Percentiles rank a stretch among this genome's conserved stretches.
phyloP scores from a whole-genome alignment of 176 grass and related monocot genomes.

The Oropetium thomaeum region DNA sequence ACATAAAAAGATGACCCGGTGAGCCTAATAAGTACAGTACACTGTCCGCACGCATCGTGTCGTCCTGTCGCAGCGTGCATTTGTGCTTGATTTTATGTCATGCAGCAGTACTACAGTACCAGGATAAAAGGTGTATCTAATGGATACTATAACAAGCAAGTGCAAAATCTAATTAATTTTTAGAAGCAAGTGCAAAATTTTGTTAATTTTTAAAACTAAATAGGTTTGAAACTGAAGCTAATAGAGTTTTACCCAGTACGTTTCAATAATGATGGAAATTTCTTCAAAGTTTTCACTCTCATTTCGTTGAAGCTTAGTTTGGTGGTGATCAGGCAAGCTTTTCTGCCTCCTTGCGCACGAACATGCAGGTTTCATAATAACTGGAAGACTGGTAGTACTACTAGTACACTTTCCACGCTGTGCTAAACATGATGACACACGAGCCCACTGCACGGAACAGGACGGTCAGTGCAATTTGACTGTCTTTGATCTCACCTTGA shows the following conservation, averaged over 20 bases:
- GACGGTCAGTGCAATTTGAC: constrained; percentile 38
- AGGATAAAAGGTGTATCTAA: background rate
- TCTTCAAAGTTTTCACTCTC: no score
- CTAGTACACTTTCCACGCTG: background rate
- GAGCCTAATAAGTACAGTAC: constrained; percentile 33
- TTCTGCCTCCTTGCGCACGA: constrained; percentile 25
- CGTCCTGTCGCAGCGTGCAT: constrained; percentile 36
- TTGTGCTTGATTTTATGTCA: background rate
- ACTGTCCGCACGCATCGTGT: constrained; percentile 22
- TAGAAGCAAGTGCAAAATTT: no score
- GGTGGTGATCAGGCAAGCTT: constrained; percentile 36
- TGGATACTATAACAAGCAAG: no score
- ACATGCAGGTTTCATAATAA: constrained; percentile 25
- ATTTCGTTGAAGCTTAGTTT: no score
- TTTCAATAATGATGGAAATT: no score
- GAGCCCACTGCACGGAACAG: background rate
- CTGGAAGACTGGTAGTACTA: background rate
- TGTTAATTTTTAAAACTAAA: no score
- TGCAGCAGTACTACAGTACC: background rate
- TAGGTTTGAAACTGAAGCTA: no score
- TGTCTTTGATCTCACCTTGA: background rate
- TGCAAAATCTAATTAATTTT: no score
- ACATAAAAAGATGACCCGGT: constrained; percentile 49
- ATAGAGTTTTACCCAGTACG: no score
- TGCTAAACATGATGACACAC: background rate